phyloP scores from a whole-genome alignment of 495 filamentous ascomycete species.

The Penicillium soppii region DNA sequence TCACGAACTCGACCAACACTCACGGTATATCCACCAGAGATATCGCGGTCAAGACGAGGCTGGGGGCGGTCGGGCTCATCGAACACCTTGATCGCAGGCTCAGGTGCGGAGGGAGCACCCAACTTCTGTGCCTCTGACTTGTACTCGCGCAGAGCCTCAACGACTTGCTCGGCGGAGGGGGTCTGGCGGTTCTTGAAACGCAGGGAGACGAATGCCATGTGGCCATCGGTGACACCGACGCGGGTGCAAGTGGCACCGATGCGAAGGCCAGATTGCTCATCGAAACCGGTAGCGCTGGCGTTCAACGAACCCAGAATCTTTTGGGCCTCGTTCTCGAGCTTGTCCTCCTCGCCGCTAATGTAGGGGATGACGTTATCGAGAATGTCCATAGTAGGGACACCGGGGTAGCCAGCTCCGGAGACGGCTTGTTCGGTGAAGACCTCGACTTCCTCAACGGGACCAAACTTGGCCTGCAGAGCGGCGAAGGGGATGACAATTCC shows the following conservation, averaged over 20 bases:
- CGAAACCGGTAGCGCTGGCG: constrained; percentile 61
- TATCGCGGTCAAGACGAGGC: constrained; percentile 77
- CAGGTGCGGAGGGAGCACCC: constrained; percentile 74
- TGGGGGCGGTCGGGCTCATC: constrained; percentile 80
- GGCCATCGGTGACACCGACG: constrained; percentile 80
- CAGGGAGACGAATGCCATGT: constrained; percentile 79
- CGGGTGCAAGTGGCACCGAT: constrained; percentile 81
- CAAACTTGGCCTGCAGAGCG: constrained; percentile 74
- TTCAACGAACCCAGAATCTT: constrained; percentile 79
- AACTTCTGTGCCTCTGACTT: constrained; percentile 71
- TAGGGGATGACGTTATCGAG: constrained; percentile 84
- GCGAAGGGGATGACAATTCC: constrained; percentile 88
- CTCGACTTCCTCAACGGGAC: constrained; percentile 68
- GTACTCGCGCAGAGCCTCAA: constrained; percentile 67
- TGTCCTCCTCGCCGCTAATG: constrained; percentile 87
- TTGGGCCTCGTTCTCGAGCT: constrained; percentile 79
- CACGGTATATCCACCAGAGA: constrained; percentile 74
- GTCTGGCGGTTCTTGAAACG: constrained; percentile 59
- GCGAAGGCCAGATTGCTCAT: constrained; percentile 59
- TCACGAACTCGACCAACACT: constrained; percentile 77
- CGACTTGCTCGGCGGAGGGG: constrained; percentile 64
- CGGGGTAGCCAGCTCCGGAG: constrained; percentile 85
- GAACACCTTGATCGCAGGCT: constrained; percentile 70
- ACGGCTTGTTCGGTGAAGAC: constrained; percentile 89
- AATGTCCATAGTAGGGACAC: constrained; percentile 71